These are phyloP conservation scores for Magnolia sinica DNA, from an alignment of 164 flowering plant genomes.

Conservation along the genomic window DNA sequence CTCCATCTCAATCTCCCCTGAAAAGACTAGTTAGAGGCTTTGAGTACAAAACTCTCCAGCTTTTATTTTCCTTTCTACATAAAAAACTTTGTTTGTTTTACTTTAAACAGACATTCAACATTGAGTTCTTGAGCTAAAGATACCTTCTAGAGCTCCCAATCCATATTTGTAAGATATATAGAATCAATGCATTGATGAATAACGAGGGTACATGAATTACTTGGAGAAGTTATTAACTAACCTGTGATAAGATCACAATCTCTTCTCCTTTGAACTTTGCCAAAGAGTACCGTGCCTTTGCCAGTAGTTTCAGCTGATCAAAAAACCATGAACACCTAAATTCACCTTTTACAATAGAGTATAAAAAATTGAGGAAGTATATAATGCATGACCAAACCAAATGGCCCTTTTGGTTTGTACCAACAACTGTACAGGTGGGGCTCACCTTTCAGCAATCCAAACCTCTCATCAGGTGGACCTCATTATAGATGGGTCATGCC, in stretches of 20 bases:
- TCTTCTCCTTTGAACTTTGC: conserved; percentile 91
- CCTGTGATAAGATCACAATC: conserved; percentile 92
- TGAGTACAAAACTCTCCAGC: no score
- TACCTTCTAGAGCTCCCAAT: no score
- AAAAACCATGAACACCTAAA: conserved; percentile 12
- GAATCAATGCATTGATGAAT: background rate
- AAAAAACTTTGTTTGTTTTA: no score
- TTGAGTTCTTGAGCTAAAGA: no score
- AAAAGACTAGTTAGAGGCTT: no score
- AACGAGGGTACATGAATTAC: background rate
- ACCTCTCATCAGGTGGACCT: background rate
- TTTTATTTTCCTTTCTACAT: no score
- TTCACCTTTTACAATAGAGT: background rate
- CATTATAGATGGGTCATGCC: no score
- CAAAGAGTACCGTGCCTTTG: conserved; percentile 85
- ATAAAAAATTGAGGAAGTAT: background rate
- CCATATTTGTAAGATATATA: no score
- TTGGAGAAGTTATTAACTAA: conserved; percentile 20
- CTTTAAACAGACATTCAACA: no score
- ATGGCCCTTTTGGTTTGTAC: background rate
- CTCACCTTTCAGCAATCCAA: background rate
- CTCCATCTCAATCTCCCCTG: no score
- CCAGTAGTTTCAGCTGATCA: conserved; percentile 69
- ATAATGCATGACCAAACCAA: background rate
- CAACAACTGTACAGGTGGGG: background rate